A percentile compares a stretch with the other conserved stretches of the same genome.
Evolutionary conservation across 176 grass and related monocot genomes (phyloP).

Genomic region (Aegilops sharonensis): DNA sequence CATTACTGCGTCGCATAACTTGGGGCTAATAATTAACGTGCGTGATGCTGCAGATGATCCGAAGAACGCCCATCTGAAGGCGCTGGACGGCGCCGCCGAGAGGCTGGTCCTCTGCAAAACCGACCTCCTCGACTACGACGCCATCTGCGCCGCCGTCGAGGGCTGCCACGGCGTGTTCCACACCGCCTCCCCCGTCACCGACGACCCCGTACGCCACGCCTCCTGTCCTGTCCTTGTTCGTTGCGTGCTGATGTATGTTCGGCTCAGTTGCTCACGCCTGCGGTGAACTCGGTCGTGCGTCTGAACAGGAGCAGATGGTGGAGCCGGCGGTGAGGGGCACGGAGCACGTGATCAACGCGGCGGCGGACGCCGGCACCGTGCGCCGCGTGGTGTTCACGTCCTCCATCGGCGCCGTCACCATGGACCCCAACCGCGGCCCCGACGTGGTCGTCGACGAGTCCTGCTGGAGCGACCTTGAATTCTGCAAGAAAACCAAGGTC

Average conservation of each 20-base stretch:
- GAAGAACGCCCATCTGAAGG: constrained; percentile 85
- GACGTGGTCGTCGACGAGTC: constrained; percentile 92
- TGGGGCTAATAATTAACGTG: background rate
- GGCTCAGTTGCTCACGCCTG: background rate
- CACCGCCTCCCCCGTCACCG: constrained; percentile 92
- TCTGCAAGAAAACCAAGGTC: constrained; percentile 94
- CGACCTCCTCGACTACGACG: constrained; percentile 85
- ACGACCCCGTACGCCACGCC: constrained; percentile 61
- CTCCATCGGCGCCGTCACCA: constrained; percentile 91
- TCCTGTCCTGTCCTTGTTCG: background rate
- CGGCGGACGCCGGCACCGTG: constrained; percentile 74
- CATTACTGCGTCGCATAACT: background rate
- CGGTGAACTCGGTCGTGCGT: background rate
- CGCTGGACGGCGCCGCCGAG: constrained; percentile 75
- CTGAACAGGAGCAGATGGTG: constrained; percentile 90
- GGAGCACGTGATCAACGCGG: constrained; percentile 77
- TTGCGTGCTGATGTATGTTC: background rate
- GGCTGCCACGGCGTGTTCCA: constrained; percentile 96
- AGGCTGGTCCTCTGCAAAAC: constrained; percentile 88
- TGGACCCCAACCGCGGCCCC: constrained; percentile 73
- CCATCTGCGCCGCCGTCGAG: constrained; percentile 64
- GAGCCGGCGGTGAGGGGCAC: constrained; percentile 93
- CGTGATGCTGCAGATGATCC: constrained; percentile 56
- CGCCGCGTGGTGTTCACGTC: constrained; percentile 96
- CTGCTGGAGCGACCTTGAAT: constrained; percentile 95